Evolutionary conservation across 495 filamentous ascomycete species (phyloP).

Genomic region (Aspergillus campestris): DNA sequence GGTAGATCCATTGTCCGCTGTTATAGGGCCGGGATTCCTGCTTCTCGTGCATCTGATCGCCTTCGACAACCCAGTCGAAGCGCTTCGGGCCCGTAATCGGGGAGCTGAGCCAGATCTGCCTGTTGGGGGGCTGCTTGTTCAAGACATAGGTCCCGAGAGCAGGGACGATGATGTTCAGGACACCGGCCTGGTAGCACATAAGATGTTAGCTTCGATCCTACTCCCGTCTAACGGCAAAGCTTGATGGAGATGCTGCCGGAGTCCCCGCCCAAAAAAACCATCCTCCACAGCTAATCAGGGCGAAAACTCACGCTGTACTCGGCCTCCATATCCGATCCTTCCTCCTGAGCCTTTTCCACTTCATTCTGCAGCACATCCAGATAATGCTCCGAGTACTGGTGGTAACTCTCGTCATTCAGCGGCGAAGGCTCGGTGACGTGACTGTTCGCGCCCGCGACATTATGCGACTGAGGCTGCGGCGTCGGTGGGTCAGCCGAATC

Average conservation of each 20-base stretch:
- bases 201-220: background rate
- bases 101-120: conserved; percentile 94
- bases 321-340: conserved; percentile 42
- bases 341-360: conserved; percentile 39
- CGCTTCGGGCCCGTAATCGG: conserved; percentile 88
- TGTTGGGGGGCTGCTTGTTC: conserved; percentile 97
- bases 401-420: conserved; percentile 34
- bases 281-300: background rate
- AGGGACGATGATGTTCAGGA: conserved; percentile 63
- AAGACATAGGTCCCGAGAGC: conserved; percentile 73
- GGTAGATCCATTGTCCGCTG: conserved; percentile 69
- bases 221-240: background rate
- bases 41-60: conserved; percentile 65
- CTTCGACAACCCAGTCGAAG: conserved; percentile 72
- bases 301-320: conserved; percentile 45
- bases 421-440: conserved; percentile 36
- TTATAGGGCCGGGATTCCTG: conserved; percentile 51
- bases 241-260: no score
- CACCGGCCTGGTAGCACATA: conserved; percentile 54
- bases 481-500: conserved; percentile 32
- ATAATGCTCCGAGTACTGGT: conserved; percentile 42
- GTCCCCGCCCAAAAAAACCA: no score
- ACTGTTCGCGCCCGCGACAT: conserved; percentile 22
- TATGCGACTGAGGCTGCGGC: conserved; percentile 26
- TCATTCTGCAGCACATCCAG: conserved; percentile 38